Conservation (phyloP, 2,329 filamentous ascomycete species). For the Nigrospora oryzae region DNA sequence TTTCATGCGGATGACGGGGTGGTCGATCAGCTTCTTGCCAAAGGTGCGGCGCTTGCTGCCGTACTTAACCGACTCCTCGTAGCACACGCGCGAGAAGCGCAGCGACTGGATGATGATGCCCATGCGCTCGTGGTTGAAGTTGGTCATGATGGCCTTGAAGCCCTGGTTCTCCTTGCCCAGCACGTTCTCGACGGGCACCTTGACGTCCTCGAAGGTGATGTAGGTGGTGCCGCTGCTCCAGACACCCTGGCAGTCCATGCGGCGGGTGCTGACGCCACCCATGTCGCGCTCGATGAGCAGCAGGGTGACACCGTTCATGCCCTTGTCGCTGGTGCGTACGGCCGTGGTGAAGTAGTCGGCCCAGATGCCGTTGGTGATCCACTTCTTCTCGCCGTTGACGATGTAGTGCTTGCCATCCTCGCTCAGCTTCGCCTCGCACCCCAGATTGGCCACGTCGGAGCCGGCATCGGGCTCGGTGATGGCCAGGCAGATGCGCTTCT, state of each 20-base stretch:
- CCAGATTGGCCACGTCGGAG: slow-evolving; percentile 89
- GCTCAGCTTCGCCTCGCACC: slow-evolving; percentile 88
- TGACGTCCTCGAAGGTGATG: slow-evolving; percentile 97
- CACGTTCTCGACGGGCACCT: slow-evolving; percentile 97
- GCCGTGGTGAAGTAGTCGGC: slow-evolving; percentile 96
- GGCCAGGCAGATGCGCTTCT: slow-evolving; percentile 95
- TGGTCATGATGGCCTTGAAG: slow-evolving; percentile 99
- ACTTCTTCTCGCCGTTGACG: slow-evolving; percentile 99
- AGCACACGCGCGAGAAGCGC: slow-evolving; percentile 93
- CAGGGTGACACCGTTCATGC: slow-evolving; percentile 88
- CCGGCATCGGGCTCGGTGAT: slow-evolving; percentile 97
- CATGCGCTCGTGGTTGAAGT: slow-evolving; percentile 99
- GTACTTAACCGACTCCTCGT: slow-evolving; percentile 93
- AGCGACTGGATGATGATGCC: slow-evolving; percentile 97
- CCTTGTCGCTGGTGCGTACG: slow-evolving; percentile 77
- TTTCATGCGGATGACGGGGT: slow-evolving; percentile 95
- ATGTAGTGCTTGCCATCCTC: slow-evolving; percentile 99
- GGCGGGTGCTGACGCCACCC: slow-evolving; percentile 82
- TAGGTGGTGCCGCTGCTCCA: slow-evolving; percentile 95
- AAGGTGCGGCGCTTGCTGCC: slow-evolving; percentile 96
- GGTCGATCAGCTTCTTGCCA: slow-evolving; percentile 91
- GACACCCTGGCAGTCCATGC: slow-evolving; percentile 98
- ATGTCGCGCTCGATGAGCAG: slow-evolving; percentile 82
- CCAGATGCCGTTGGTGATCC: slow-evolving; percentile 99
- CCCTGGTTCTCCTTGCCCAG: slow-evolving; percentile 97